Percentiles rank a stretch among this genome's conserved stretches.
These are phyloP conservation scores for Debaryomycetaceae sp. DNA, from an alignment of 1,139 yeast species.

Conservation along the genomic window DNA sequence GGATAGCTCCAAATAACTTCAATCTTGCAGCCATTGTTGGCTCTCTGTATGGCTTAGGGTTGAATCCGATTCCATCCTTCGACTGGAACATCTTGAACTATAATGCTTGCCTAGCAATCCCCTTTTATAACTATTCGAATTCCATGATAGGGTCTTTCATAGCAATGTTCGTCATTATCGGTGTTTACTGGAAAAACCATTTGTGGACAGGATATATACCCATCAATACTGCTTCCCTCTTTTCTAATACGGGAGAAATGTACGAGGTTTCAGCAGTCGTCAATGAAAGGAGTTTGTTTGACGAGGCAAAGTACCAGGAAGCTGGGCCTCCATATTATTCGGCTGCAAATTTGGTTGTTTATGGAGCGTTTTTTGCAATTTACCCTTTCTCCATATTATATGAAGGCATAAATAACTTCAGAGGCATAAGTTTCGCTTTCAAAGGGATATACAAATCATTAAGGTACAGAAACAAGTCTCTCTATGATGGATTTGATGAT, in stretches of 20 bases:
- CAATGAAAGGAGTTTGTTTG: constrained; percentile 30
- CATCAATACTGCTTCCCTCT: constrained; percentile 44
- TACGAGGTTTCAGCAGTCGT: constrained; percentile 40
- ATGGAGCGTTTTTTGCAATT: constrained; percentile 52
- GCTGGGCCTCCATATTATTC: constrained; percentile 58
- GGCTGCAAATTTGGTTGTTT: constrained; percentile 52
- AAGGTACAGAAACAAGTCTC: constrained; percentile 22
- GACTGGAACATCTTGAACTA: constrained; percentile 39
- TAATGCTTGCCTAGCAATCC: constrained; percentile 24
- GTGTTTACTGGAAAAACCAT: constrained; percentile 47
- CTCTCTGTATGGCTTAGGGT: constrained; percentile 45
- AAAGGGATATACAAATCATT: constrained; percentile 16
- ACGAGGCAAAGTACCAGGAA: constrained; percentile 30
- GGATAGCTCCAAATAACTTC: constrained; percentile 57
- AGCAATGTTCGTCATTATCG: constrained; percentile 39
- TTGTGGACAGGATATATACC: constrained; percentile 51
- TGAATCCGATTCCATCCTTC: constrained; percentile 51
- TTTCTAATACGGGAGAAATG: constrained; percentile 40
- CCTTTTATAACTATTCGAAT: constrained; percentile 44
- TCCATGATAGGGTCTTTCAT: constrained; percentile 37
- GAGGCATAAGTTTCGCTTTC: constrained; percentile 14
- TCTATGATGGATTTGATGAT: constrained; percentile 36
- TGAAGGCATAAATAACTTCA: constrained; percentile 28
- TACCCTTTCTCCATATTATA: constrained; percentile 54
- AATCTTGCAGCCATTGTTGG: constrained; percentile 57